Evolutionary conservation across 257 asterid species (phyloP), one percentile per base, ranked within the genome.

Genomic region (Craterostigma plantagineum): DNA sequence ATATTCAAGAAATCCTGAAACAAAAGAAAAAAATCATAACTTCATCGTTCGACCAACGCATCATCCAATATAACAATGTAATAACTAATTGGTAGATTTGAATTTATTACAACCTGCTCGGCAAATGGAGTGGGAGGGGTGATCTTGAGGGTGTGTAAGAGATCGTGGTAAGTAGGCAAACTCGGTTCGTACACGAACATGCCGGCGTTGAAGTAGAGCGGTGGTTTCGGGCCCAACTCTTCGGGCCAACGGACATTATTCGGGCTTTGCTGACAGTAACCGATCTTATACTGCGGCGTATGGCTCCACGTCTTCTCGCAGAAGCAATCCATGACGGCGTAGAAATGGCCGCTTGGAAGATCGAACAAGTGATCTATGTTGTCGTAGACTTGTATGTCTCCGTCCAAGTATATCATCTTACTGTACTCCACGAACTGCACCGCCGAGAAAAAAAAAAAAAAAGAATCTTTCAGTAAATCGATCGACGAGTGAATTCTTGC

Each of bases 381-480:
- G 0, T 70, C 74, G 39, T 8, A 66, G 4, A 70, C 78, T 34
- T 70, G 78, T 11, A 70, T 70, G 6, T 71, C 79, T 13, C 79
- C 77, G 39, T 70, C 77, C 54, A 70, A 34, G 55, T 70, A 70
- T 48, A 70, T 56, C 74, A 66, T 66, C 74, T 70, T 66, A 55
- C 71, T 66, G 38, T 70, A 66, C 74, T 70, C 78, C 59, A 70
- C 78, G 50, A 70, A 70, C 78, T 70, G 74, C 60, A 46, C 5
- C 16, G 27, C 8, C 9, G n/a, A n/a, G n/a, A n/a, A n/a, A n/a
- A n/a, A n/a, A n/a, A n/a, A n/a, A 11, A 3, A 36, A 2, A 11
- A 5, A 35, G 7, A 35, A 35, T 35, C 40, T 35, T 35, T 1
- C 4, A 35, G 3, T 35, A 35, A 35, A 35, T 23, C 2, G 6